A percentile compares a stretch with the other conserved stretches of the same genome.
Evolutionary conservation across 306 rosid genomes (phyloP).

Genomic region (Abrus precatorius): DNA sequence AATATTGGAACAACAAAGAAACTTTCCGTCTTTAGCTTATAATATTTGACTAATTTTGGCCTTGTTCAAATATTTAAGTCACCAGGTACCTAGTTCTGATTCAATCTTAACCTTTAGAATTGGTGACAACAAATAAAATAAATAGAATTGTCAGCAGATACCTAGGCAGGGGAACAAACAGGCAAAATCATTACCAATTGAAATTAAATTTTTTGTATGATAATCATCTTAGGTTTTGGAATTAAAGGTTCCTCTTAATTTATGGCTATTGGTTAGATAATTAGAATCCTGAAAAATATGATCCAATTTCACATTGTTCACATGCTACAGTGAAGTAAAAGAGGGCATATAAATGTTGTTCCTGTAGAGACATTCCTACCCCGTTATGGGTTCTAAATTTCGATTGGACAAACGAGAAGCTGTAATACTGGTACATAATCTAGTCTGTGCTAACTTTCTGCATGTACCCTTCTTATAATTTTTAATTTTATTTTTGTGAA

Average conservation of each 20-base stretch:
- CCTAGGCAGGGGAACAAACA: slow-evolving; percentile 30
- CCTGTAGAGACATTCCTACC: not conserved
- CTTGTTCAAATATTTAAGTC: slow-evolving; percentile 20
- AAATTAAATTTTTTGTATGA: not conserved
- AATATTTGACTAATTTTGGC: slow-evolving; percentile 32
- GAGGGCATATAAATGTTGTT: not conserved
- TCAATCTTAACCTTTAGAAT: slow-evolving; percentile 40
- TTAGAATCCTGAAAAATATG: not conserved
- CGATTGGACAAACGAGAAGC: not conserved
- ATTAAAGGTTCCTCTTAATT: not conserved
- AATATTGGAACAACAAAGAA: slow-evolving; percentile 16
- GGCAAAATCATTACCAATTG: not conserved
- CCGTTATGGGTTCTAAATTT: not conserved
- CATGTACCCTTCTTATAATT: not conserved
- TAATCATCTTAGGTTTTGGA: slow-evolving; percentile 10
- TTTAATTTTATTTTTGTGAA: too few relatives aligned
- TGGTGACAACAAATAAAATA: not conserved
- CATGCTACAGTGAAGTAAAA: not conserved
- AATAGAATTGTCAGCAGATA: slow-evolving; percentile 42
- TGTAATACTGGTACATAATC: slow-evolving; percentile 5
- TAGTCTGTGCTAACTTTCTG: slow-evolving; percentile 13
- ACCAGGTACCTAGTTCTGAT: slow-evolving; percentile 29
- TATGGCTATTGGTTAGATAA: not conserved
- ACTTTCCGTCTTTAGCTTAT: not conserved
- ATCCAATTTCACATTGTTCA: not conserved